These are phyloP conservation scores for Salix suchowensis DNA, from an alignment of 345 rosid genomes.

Conservation along the genomic window DNA sequence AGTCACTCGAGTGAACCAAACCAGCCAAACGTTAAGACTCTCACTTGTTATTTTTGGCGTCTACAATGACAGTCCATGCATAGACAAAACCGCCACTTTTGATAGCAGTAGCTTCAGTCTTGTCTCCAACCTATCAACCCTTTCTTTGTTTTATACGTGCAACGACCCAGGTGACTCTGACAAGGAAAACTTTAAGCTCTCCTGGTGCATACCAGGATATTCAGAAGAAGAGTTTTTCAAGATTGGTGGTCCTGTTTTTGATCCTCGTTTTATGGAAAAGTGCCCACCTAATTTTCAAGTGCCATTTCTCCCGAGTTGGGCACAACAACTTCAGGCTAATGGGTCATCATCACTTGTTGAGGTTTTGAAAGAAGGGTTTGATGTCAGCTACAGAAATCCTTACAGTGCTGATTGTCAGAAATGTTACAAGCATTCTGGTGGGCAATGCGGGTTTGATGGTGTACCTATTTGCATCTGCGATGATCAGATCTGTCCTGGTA, in stretches of 20 bases:
- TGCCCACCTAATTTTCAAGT: not conserved
- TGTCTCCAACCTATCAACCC: not conserved
- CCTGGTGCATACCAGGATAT: slow-evolving; percentile 4
- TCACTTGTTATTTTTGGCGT: slow-evolving; percentile 33
- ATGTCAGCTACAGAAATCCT: slow-evolving; percentile 21
- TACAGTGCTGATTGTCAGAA: slow-evolving; percentile 17
- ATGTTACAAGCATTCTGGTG: slow-evolving; percentile 14
- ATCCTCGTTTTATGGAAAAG: no score
- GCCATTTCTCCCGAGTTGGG: slow-evolving; percentile 9
- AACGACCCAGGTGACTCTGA: not conserved
- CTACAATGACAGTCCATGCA: slow-evolving; percentile 20
- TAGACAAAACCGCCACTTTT: slow-evolving; percentile 8
- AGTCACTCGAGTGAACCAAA: slow-evolving; percentile 23
- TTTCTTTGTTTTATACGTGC: slow-evolving; percentile 31
- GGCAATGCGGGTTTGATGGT: slow-evolving; percentile 39
- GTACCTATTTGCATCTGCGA: slow-evolving; percentile 27
- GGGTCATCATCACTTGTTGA: slow-evolving; percentile 19
- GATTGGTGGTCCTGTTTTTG: not conserved
- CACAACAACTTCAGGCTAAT: not conserved
- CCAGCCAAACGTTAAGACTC: slow-evolving; percentile 12
- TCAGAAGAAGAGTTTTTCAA: slow-evolving; percentile 13
- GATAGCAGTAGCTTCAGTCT: slow-evolving; percentile 13
- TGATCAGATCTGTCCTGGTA: slow-evolving; percentile 28
- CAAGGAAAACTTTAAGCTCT: not conserved
- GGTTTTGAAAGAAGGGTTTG: slow-evolving; percentile 37